Evolutionary conservation across 2,329 filamentous ascomycete genomes (phyloP).

Genomic region (Coleophoma crateriformis): DNA sequence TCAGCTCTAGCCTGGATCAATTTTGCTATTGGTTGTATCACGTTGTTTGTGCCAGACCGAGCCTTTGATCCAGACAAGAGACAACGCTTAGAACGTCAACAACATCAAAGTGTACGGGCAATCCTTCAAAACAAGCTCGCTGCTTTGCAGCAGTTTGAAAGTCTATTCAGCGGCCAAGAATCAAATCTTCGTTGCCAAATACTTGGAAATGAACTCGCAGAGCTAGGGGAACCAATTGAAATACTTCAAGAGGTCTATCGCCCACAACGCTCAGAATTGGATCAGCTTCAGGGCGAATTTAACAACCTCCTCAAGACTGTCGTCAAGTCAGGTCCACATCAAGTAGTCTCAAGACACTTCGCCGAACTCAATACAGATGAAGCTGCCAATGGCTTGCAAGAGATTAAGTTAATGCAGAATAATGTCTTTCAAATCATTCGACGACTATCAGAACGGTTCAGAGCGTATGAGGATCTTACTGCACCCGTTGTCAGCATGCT

Average conservation of each 20-base stretch:
- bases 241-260: conserved; percentile 64
- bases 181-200: conserved; percentile 62
- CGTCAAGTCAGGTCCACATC: conserved; percentile 12
- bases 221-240: conserved; percentile 61
- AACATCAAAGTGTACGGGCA: conserved; percentile 49
- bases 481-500: conserved; percentile 74
- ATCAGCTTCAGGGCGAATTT: conserved; percentile 76
- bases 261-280: conserved; percentile 61
- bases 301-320: conserved; percentile 59
- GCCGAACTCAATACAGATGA: conserved; percentile 24
- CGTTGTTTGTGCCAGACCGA: conserved; percentile 79
- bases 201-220: conserved; percentile 54
- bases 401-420: conserved; percentile 36
- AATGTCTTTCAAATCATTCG: conserved; percentile 65
- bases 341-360: conserved; percentile 14
- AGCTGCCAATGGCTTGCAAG: conserved; percentile 29
- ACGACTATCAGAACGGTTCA: conserved; percentile 64
- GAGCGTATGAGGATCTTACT: conserved; percentile 80
- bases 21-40: conserved; percentile 68
- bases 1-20: conserved; percentile 66
- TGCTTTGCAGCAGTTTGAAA: conserved; percentile 61
- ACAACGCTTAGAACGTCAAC: conserved; percentile 57
- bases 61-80: conserved; percentile 75
- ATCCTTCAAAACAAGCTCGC: conserved; percentile 51
- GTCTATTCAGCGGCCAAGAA: conserved; percentile 59